Conservation (phyloP, 2,329 filamentous ascomycete genomes). For the Bertia moriformis region DNA sequence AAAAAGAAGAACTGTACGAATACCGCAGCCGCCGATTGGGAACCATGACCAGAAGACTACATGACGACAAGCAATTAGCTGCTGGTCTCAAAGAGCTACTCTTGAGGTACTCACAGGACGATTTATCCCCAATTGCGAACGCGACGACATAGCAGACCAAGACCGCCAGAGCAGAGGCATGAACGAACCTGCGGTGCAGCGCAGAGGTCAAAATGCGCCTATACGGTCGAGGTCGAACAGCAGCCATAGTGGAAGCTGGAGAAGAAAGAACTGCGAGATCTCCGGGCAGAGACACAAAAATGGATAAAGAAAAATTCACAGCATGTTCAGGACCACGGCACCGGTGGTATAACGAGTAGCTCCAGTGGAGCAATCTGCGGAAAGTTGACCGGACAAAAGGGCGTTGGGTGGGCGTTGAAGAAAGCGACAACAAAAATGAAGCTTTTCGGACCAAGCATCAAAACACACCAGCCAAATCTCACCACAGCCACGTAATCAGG, state of each 20-base stretch:
- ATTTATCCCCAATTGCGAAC: background rate
- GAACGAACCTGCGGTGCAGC: conserved; percentile 1
- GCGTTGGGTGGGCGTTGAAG: no score
- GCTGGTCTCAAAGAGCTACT: no score
- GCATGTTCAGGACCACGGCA: background rate
- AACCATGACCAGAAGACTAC: conserved; percentile 72
- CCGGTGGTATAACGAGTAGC: no score
- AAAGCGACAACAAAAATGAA: background rate
- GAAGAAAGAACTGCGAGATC: background rate
- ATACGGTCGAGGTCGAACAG: background rate
- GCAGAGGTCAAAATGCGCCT: conserved; percentile 1
- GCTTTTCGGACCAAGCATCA: background rate
- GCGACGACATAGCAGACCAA: background rate
- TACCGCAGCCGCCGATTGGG: conserved; percentile 59
- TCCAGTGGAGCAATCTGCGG: no score
- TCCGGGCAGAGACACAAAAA: background rate
- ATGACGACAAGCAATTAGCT: background rate
- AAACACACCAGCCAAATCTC: background rate
- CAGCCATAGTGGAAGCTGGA: background rate
- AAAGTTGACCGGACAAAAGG: no score
- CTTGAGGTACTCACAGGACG: background rate
- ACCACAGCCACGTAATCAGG: no score
- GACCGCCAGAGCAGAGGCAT: background rate
- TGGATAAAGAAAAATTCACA: background rate
- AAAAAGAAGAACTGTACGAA: conserved; percentile 65